phyloP scores from a whole-genome alignment of 148 eudicot genomes.

The Diospyros kaki region DNA sequence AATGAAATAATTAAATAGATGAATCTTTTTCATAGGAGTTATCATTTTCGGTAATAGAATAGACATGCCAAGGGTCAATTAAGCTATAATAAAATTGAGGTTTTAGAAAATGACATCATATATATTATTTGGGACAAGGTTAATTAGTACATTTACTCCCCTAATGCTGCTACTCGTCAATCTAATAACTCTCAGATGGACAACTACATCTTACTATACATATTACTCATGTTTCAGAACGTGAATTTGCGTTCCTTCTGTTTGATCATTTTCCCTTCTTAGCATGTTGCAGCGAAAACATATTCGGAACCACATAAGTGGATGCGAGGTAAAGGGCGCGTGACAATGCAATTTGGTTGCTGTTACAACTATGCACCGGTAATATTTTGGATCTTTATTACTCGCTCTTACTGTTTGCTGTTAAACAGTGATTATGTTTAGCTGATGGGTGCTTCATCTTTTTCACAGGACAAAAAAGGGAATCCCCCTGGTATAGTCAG shows the following conservation, averaged over 20 bases:
- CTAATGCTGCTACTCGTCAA: too few relatives aligned
- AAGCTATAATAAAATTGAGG: too few relatives aligned
- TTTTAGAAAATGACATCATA: too few relatives aligned
- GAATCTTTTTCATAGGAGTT: too few relatives aligned
- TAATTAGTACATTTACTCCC: too few relatives aligned
- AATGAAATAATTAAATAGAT: too few relatives aligned
- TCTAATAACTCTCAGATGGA: too few relatives aligned
- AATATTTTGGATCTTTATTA: not conserved
- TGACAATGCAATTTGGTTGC: conserved; percentile 64
- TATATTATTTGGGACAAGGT: too few relatives aligned
- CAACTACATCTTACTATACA: too few relatives aligned
- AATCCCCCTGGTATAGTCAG: conserved; percentile 61
- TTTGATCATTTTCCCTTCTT: not conserved
- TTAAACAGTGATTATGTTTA: not conserved
- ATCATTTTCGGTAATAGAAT: too few relatives aligned
- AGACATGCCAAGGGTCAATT: too few relatives aligned
- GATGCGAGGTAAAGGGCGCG: conserved; percentile 71
- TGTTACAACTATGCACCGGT: conserved; percentile 68
- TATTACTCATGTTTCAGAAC: too few relatives aligned
- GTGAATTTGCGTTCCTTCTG: not conserved
- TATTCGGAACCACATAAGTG: conserved; percentile 57
- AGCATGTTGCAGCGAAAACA: conserved; percentile 35
- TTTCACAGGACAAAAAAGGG: conserved; percentile 53
- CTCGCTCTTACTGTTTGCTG: not conserved
- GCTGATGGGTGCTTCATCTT: not conserved